These are phyloP conservation scores for Leccinum pachyderme DNA, from an alignment of 1,284 basidiomycete genomes.

Conservation along the genomic window DNA sequence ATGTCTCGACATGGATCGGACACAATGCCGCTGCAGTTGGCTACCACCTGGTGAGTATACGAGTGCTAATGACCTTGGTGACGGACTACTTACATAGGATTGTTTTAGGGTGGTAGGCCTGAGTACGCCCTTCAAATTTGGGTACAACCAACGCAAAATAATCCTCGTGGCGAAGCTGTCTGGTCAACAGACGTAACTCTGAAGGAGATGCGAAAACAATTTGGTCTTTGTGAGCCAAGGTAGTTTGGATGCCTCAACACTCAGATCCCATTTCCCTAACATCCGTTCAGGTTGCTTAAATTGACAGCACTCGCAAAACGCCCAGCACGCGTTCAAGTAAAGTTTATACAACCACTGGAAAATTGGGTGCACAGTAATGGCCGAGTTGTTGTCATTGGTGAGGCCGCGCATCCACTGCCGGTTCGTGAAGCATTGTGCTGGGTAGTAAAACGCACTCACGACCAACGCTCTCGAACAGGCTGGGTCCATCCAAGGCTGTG, in stretches of 20 bases:
- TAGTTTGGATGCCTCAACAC: constrained; percentile 17
- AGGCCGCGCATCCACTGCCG: constrained; percentile 52
- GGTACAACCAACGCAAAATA: constrained; percentile 11
- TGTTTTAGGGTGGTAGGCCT: constrained; percentile 21
- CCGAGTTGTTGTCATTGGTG: constrained; percentile 47
- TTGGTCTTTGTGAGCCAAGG: constrained; percentile 40
- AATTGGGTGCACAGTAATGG: constrained; percentile 54
- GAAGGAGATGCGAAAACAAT: constrained; percentile 18
- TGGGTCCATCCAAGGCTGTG: constrained; percentile 49
- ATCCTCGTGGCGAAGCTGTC: neutral
- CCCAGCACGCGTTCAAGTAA: constrained; percentile 38
- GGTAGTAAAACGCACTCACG: neutral
- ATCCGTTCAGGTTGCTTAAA: constrained; percentile 41
- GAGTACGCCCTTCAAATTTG: constrained; percentile 30
- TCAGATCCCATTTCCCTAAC: neutral
- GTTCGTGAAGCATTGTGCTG: constrained; percentile 32
- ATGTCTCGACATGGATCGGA: constrained; percentile 43
- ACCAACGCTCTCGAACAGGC: constrained; percentile 35
- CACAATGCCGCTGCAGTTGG: constrained; percentile 35
- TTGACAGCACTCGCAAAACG: constrained; percentile 38
- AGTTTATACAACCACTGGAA: constrained; percentile 40
- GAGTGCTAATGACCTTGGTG: neutral
- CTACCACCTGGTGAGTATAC: constrained; percentile 38
- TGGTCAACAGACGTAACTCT: constrained; percentile 10
- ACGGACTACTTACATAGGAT: constrained; percentile 2